Conservation (phyloP, 2,329 filamentous ascomycete genomes). For the Calonectria pteridis region DNA sequence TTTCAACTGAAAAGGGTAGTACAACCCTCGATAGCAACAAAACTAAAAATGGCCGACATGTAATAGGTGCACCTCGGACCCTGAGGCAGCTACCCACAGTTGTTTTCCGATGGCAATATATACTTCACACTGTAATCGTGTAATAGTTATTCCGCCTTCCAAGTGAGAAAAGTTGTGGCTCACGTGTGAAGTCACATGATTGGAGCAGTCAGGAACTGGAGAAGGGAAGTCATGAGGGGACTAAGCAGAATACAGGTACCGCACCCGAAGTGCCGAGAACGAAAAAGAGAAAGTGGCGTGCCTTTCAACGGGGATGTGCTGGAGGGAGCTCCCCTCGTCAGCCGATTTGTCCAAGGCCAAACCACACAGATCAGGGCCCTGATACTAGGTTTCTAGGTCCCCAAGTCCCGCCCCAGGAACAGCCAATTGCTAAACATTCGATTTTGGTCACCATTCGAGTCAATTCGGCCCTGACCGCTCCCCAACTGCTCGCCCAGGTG, state of each 20-base stretch:
- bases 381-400: slow-evolving; percentile 2
- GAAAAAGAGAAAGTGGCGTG: slow-evolving; percentile 34
- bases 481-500: slow-evolving; percentile 37
- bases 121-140: not conserved
- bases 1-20: not conserved
- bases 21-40: not conserved
- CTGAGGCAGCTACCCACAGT: not conserved
- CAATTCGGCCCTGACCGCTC: slow-evolving; percentile 39
- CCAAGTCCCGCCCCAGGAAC: slow-evolving; percentile 17
- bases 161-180: not conserved
- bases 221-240: not conserved
- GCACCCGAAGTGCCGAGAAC: not conserved
- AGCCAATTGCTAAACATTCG: slow-evolving; percentile 46
- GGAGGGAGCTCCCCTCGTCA: slow-evolving; percentile 26
- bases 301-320: slow-evolving; percentile 25
- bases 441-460: slow-evolving; percentile 45
- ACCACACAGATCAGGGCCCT: slow-evolving; percentile 19
- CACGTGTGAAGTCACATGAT: not conserved
- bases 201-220: not conserved
- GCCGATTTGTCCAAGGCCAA: slow-evolving; percentile 33
- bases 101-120: not conserved
- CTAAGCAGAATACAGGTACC: not conserved
- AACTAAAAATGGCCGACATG: not conserved
- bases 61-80: too few species aligned
- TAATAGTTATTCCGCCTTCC: not conserved